Evolutionary conservation across 306 rosid genomes (phyloP), one percentile per base, ranked within the genome.

Genomic region (Vigna nakashimae): DNA sequence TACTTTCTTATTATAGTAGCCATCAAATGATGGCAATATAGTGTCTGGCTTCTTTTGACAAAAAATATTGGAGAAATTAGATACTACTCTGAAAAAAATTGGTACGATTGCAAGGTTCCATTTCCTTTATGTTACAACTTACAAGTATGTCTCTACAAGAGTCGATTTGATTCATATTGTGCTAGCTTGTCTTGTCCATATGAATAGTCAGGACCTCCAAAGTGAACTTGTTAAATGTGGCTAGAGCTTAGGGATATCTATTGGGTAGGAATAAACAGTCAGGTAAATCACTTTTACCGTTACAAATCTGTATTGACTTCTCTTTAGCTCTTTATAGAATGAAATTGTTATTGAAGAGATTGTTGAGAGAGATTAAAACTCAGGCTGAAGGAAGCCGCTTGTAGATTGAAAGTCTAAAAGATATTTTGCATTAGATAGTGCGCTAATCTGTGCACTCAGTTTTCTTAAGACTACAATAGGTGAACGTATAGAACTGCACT

Each of bases 261-360:
- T 53, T 34, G 69, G 55, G 20, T 65, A 70, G 78, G 76, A 77
- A 51, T 60, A 63, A 79, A 79, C 38, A 75, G 51, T 79, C 69
- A 69, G 58, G 76, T 15, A 36, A 59, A 59, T 34, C 58, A 30
- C 71, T 81, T 24, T 7, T 62, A 24, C 67, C 65, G 51, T 80
- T 62, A 9, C 48, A 17, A 22, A 65, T 45, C 55, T 53, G 22
- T 18, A 24, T 48, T 65, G 55, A 40, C 56, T 74, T 18, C 66
- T 28, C 20, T 70, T 58, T 28, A 65, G 74, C 65, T 38, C 65
- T 34, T 18, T 22, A 50, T 75, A 75, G 36, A 60, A 81, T 50
- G 13, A 36, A 22, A 66, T 74, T 74, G 38, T 20, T 9, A 50
- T 24, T 11, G 50, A 59, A 64, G 62, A 73, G 69, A 74, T 13